Evolutionary conservation across 371 early-diverging fungal genomes (phyloP).

Genomic region (Apophysomyces trapeziformis): DNA sequence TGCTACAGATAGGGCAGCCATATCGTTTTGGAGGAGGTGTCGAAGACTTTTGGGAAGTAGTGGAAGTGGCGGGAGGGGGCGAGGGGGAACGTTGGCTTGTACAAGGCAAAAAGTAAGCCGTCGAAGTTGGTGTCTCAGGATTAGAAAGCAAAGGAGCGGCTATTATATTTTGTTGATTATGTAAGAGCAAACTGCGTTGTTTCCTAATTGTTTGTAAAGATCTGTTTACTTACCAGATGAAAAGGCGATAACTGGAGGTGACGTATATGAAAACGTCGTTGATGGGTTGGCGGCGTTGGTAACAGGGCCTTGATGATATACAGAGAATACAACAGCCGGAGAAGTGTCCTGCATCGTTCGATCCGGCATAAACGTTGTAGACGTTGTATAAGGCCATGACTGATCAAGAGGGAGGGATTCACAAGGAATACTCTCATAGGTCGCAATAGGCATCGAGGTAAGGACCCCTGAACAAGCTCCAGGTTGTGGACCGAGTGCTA

Average conservation of each 20-base stretch:
- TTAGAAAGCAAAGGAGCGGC: background rate
- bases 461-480: background rate
- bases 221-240: background rate
- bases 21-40: slow-evolving; percentile 33
- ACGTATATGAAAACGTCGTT: background rate
- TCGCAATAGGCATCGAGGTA: background rate
- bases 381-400: background rate
- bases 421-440: background rate
- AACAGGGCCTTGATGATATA: background rate
- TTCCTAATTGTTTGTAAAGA: background rate
- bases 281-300: background rate
- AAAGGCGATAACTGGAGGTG: background rate
- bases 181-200: no score
- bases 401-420: background rate
- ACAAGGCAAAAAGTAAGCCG: background rate
- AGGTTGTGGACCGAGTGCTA: background rate
- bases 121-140: background rate
- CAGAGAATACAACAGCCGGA: background rate
- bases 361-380: background rate
- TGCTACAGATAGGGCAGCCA: slow-evolving; percentile 53
- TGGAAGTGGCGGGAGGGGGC: background rate
- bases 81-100: background rate
- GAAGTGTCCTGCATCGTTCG: slow-evolving; percentile 10
- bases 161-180: background rate
- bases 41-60: slow-evolving; percentile 3